Evolutionary conservation across 495 filamentous ascomycete species (phyloP), one percentile per base, ranked within the genome.

Genomic region (Achaetomiella virescens): DNA sequence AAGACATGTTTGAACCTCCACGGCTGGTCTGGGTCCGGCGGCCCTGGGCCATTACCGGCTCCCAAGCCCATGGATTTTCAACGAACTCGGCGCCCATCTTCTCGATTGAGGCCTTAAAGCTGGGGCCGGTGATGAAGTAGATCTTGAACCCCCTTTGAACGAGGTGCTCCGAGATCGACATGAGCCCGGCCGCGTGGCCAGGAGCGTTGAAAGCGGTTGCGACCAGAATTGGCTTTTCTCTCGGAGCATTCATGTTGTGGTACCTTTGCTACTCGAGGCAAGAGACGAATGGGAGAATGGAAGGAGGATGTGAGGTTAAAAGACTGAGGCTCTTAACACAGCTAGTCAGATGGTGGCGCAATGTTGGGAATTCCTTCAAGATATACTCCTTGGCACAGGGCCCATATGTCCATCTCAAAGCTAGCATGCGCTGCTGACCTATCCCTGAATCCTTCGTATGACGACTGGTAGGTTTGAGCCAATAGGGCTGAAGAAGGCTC

Each of bases 51-150:
- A 10, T 20, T 14, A 17, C 37, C 14, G 24, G 2, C 20, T 45
- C 40, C 20, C 52, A 35, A 24, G 4, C 12, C 21, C 41, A 57
- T 20, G 46, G 48, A 22, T 58, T 55, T 15, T 60, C 38, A 46
- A 61, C 36, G 33, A 47, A 64, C 18, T 21, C 45, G n/a, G 54
- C 45, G 1, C 62, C 62, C 14, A 22, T 42, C 0, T 24, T 12
- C 7, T 56, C 55, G 52, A 57, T 52, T 1, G 46, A 12, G 25
- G 65, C 52, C 42, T 70, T 61, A 48, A 64, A 55, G 36, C 65
- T 59, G n/a, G 66, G 61, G n/a, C 56, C 47, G 29, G 48, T 59
- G n/a, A 58, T 43, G 24, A 73, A 57, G 14, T 72, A 63, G 14
- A 75, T 12, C 1, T 58, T 57, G 61, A 64, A 67, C 18, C 62